Evolutionary conservation across 1,139 yeast genomes (phyloP), one percentile per base, ranked within the genome.

Genomic region (Arxiozyma bovina): DNA sequence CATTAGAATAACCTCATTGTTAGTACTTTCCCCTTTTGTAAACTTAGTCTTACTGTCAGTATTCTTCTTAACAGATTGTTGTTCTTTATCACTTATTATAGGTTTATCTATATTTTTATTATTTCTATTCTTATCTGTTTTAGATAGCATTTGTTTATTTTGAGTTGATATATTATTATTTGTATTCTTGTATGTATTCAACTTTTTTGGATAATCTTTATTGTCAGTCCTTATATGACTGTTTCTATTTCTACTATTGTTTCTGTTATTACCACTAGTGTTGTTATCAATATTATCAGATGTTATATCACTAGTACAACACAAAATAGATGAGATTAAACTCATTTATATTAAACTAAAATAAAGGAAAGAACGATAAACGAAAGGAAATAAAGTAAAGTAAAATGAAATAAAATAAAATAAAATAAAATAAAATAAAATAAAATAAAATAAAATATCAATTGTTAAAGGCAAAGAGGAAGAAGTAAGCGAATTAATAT

Each of bases 251-350:
- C 47, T 56, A 46, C 53, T 59, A 50, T 54, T 58, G 45, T 56
- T 57, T 50, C 46, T 48, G 51, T 42, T 53, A 50, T 48, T 55
- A 55, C 55, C 50, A 50, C 23, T 45, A 42, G 48, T 50, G 42
- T 42, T 25, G 34, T 45, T 22, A 42, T 55, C 21, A 21, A 48
- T 20, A 45, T 42, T 49, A 30, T 48, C 23, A 30, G 54, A 49
- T 17, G 54, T 45, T 12, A 61, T 55, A 53, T 61, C 61, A 53
- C 60, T 58, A 50, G 64, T 57, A 55, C 66, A 63, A 57, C 69
- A 62, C 59, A 65, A 57, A 50, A 63, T 53, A 44, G 66, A 63
- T 30, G 67, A 59, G 50, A 63, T 58, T 55, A 65, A 64, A 54
- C 69, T 68, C 69, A 64, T 65, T 53, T 60, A 60, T 49, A 42